Base-by-base conservation (phyloP, 768 basidiomycete genomes). In the Boletus pseudo-olivaceus region DNA sequence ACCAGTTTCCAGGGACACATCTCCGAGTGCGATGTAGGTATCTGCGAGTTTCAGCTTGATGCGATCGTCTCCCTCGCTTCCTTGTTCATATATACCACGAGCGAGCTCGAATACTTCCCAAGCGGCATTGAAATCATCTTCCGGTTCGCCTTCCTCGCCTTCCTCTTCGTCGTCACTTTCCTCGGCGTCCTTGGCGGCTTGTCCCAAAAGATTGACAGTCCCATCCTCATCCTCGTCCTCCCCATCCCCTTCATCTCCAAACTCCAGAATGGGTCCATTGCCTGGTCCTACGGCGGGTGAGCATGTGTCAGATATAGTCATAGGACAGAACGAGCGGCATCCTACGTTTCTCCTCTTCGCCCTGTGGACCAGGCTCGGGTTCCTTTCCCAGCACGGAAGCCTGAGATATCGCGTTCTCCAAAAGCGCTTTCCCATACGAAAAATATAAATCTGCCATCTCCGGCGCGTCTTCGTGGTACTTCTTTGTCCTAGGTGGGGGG, bases 21-120 rank as follows among this genome's bases (percentile, higher is more conserved):
- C 97, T 1, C 96, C 97, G 7, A 99, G 79, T 8, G 89, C 76
- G 53, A 95, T 85, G 69, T 89, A 95, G 2, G 88, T 90, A 57
- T 98, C 94, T 4, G 96, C 96, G 47, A 96, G 78, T 73, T 90
- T 91, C 49, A 96, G 79, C 65, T 81, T 85, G 34, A 82, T 70
- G 51, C 81, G 79, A 14, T 88, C 85, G 27, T 79, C 81, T 9
- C 77, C 76, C 6, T 78, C 73, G 58, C 75, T 75, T 56, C 80
- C 78, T 69, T 87, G 88, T 59, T 85, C 83, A 63, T 91, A 94
- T 55, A 96, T 87, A 11, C 87, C 83, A 38, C 95, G 80, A 20
- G 96, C 95, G 52, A 96, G 83, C 62, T 99, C 97, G n/a, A 99
- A 78, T 3, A 96, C 87, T 66, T 97, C 91, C 94, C 96, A 99